phyloP scores from a whole-genome alignment of 2,329 filamentous ascomycete species.

The Beauveria asiatica region DNA sequence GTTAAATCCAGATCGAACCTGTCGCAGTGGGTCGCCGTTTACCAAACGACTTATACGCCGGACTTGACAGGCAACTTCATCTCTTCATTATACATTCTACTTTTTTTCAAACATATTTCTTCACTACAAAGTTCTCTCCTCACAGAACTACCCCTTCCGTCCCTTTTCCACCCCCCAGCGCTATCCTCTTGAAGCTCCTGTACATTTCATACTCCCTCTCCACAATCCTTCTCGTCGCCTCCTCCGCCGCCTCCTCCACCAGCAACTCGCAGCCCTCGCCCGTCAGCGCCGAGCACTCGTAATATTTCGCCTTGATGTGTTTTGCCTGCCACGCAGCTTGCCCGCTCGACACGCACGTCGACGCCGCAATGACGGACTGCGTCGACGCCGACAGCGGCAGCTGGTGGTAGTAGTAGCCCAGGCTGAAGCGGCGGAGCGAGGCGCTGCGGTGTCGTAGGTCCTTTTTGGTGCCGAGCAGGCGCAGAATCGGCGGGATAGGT shows the following conservation, averaged over 20 bases:
- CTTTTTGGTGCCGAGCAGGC: constrained; percentile 28
- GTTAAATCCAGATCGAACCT: neutral
- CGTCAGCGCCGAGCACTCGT: constrained; percentile 29
- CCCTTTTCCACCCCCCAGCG: neutral
- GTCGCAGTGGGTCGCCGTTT: neutral
- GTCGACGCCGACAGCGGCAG: neutral
- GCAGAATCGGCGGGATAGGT: constrained; percentile 18
- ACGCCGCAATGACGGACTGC: neutral
- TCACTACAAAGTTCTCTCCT: neutral
- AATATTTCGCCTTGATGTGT: constrained; percentile 23
- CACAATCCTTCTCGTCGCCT: constrained; percentile 17
- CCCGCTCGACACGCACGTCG: constrained; percentile 5
- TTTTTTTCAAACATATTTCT: neutral
- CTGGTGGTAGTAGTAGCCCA: constrained; percentile 3
- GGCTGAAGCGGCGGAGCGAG: neutral
- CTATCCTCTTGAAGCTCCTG: neutral
- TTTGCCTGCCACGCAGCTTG: constrained; percentile 26
- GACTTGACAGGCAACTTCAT: neutral
- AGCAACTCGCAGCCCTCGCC: constrained; percentile 26
- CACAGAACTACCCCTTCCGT: too few relatives aligned
- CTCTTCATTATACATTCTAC: neutral
- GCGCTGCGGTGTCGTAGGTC: constrained; percentile 3
- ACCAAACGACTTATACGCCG: neutral
- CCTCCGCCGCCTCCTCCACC: constrained; percentile 20
- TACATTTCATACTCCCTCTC: constrained; percentile 9